These are phyloP conservation scores for Raffaelea deltoideospora DNA, from an alignment of 2,329 filamentous ascomycete genomes.

Conservation along the genomic window DNA sequence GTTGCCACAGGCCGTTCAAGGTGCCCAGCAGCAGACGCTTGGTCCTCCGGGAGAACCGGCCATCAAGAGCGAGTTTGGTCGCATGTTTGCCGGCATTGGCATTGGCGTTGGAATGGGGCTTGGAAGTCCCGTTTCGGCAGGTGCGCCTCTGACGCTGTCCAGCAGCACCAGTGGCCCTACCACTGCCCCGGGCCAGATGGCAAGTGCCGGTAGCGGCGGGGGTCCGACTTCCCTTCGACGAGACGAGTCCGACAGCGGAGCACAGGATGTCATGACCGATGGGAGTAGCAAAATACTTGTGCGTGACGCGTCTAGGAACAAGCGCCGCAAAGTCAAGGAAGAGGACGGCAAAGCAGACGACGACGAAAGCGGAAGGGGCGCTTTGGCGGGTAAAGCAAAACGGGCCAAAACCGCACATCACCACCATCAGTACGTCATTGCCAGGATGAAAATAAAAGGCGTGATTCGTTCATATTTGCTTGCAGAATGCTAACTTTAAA, in stretches of 20 bases:
- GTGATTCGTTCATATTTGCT: background rate
- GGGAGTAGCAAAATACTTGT: slow-evolving; percentile 16
- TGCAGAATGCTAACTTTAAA: background rate
- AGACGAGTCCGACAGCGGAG: slow-evolving; percentile 32
- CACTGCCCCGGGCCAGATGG: background rate
- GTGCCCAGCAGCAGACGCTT: slow-evolving; percentile 66
- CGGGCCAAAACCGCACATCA: slow-evolving; percentile 51
- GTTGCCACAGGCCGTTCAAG: slow-evolving; percentile 83
- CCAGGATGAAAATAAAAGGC: background rate
- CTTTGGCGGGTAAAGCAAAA: slow-evolving; percentile 45
- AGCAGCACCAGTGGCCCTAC: slow-evolving; percentile 10
- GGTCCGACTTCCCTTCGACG: slow-evolving; percentile 27
- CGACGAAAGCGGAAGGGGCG: slow-evolving; percentile 44
- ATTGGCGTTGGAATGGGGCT: slow-evolving; percentile 34
- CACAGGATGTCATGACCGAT: slow-evolving; percentile 29
- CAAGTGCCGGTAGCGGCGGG: background rate
- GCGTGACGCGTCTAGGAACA: slow-evolving; percentile 33
- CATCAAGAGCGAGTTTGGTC: slow-evolving; percentile 88
- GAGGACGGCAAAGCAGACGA: slow-evolving; percentile 57
- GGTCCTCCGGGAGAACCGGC: slow-evolving; percentile 70
- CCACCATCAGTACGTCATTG: slow-evolving; percentile 46
- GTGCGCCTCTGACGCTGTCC: slow-evolving; percentile 30
- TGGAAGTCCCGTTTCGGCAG: slow-evolving; percentile 32
- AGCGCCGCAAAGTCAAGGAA: slow-evolving; percentile 60
- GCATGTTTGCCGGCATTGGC: slow-evolving; percentile 88